Conservation (phyloP, 495 filamentous ascomycete genomes). For the Glutinoglossum americanum region DNA sequence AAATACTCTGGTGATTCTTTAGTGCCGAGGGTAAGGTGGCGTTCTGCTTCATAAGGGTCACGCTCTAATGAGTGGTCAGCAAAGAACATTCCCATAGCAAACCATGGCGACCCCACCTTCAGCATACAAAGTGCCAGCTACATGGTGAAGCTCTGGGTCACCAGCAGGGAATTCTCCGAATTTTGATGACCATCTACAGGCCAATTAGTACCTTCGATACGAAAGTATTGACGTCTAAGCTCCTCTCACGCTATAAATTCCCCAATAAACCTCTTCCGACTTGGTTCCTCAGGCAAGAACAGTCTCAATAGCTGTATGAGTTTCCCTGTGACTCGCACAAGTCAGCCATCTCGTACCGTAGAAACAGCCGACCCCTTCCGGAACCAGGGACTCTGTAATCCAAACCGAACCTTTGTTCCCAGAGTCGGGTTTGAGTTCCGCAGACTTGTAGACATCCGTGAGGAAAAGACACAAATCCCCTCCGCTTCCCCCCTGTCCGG, state of each 20-base stretch:
- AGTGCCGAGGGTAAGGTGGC: conserved; percentile 74
- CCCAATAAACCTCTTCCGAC: conserved; percentile 71
- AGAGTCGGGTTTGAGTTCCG: conserved; percentile 48
- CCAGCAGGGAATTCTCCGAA: conserved; percentile 75
- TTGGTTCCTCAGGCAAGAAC: conserved; percentile 69
- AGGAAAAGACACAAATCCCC: conserved; percentile 76
- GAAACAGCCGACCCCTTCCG: too few species aligned
- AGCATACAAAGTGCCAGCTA: conserved; percentile 67
- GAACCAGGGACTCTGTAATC: neutral
- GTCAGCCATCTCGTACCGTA: neutral
- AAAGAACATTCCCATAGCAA: neutral
- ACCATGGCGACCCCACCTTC: conserved; percentile 29
- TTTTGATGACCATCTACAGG: conserved; percentile 54
- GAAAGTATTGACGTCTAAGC: neutral
- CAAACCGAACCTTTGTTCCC: conserved; percentile 29
- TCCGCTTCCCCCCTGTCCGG: conserved; percentile 77
- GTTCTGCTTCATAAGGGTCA: conserved; percentile 79
- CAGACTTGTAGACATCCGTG: conserved; percentile 72
- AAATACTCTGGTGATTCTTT: conserved; percentile 69
- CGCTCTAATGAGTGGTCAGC: conserved; percentile 31
- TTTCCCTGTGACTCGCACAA: conserved; percentile 19
- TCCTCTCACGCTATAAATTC: conserved; percentile 52
- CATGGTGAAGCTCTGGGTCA: conserved; percentile 90
- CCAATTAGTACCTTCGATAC: neutral
- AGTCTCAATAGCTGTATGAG: conserved; percentile 45